Conservation (phyloP, 352 stramenopile species). For the Pythium phragmiticola region DNA sequence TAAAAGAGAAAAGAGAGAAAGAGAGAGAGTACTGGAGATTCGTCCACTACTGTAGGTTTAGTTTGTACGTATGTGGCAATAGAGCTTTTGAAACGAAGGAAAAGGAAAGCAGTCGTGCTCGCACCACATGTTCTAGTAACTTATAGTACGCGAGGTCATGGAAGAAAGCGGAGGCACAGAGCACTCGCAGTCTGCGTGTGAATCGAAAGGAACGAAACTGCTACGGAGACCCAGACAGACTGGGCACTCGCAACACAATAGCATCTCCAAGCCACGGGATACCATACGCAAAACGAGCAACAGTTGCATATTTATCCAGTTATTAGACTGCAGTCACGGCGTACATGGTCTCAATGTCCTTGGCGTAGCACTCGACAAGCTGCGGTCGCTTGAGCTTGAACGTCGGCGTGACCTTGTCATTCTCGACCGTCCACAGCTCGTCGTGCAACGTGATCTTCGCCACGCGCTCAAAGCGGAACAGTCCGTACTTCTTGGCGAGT, state of each 20-base stretch:
- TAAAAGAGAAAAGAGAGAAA: conserved; percentile 43
- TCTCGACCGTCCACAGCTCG: conserved; percentile 89
- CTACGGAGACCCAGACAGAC: neutral
- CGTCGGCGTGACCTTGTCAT: conserved; percentile 93
- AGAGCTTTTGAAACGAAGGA: neutral
- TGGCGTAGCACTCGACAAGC: conserved; percentile 81
- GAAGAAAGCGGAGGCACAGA: neutral
- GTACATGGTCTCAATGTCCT: conserved; percentile 88
- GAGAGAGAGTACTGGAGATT: neutral
- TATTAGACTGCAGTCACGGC: conserved; percentile 9
- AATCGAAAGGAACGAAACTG: neutral
- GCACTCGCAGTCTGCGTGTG: neutral
- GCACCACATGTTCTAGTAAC: no score
- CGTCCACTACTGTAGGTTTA: no score
- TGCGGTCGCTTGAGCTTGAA: conserved; percentile 96
- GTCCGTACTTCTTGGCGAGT: conserved; percentile 52
- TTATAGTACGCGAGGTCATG: neutral
- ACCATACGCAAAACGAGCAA: neutral
- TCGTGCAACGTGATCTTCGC: conserved; percentile 86
- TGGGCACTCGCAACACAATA: neutral
- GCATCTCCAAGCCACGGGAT: neutral
- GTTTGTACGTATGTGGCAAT: conserved; percentile 7
- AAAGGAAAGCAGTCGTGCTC: no score
- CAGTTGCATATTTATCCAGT: conserved; percentile 2
- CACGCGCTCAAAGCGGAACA: conserved; percentile 93